Evolutionary conservation across 805 yeast species (phyloP), one percentile per base, ranked within the genome.

Genomic region (Candida palmyrensis): DNA sequence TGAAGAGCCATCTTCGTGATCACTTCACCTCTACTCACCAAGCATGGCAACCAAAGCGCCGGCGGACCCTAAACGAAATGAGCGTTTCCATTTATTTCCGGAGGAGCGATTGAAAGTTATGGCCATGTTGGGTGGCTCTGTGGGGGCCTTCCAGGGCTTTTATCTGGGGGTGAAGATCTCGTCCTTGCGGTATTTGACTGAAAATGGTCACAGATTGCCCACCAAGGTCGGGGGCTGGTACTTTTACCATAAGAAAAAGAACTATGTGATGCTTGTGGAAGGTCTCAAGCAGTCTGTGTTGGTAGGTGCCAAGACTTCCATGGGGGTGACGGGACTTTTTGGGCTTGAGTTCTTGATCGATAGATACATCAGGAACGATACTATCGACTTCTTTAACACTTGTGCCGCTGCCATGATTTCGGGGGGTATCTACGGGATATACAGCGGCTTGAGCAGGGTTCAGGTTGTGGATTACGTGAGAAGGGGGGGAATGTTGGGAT

Each of bases 161-260:
- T 68, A 72, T 34, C 58, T 66, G 11, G 90, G 90, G 3, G 74
- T 75, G 45, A 66, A 67, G 33, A 41, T 51, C 2, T 62, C 84
- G 1, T 73, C 82, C 1, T 56, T 78, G 27, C 67, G 76, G 27
- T 86, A 73, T 45, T 62, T 86, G 29, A 87, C 89, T 2, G 85
- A 83, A 44, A 86, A 86, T 48, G 82, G 92, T 10, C 95, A 86
- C 50, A 53, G 96, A 33, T 59, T 87, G 37, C 96, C 96, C 6
- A 67, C 56, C 15, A 76, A 81, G 0, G 80, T 76, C 34, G 88
- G 86, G 14, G 92, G 90, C 0, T 86, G 95, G 96, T 86, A 82
- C 49, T 82, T 80, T 51, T 86, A 86, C 56, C 92, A 86, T 57
- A 85, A 82, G 57, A 70, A 86, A 41, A 86, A 84, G 60, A 82